Conservation (phyloP, 2,329 filamentous ascomycete species). For the Neofusicoccum kwambonambiense region DNA sequence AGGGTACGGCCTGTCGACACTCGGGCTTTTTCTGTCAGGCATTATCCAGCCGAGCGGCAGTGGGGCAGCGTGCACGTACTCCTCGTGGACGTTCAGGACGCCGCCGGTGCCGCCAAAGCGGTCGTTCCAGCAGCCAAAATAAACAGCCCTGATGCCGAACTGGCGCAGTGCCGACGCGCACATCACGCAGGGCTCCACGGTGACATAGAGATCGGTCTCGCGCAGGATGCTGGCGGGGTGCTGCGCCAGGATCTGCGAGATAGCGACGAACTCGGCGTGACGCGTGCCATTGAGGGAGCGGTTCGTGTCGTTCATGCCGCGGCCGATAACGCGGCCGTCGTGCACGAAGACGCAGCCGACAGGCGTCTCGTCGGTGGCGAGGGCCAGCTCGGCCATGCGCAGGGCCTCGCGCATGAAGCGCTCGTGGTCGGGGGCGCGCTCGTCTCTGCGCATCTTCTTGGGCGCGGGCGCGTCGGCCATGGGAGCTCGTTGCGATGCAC, state of each 20-base stretch:
- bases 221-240: constrained; percentile 68
- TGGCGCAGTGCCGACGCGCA: constrained; percentile 91
- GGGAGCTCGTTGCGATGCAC: not conserved
- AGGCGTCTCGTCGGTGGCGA: constrained; percentile 85
- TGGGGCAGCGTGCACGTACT: constrained; percentile 42
- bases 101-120: constrained; percentile 95
- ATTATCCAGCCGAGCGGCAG: not conserved
- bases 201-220: constrained; percentile 85
- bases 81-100: constrained; percentile 81
- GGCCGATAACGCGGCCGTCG: constrained; percentile 73
- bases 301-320: constrained; percentile 97
- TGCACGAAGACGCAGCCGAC: constrained; percentile 94
- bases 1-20: constrained; percentile 75
- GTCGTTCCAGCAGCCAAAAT: constrained; percentile 94
- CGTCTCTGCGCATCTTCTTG: constrained; percentile 1
- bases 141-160: constrained; percentile 82
- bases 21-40: constrained; percentile 47
- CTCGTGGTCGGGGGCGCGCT: constrained; percentile 41
- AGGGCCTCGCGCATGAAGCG: constrained; percentile 83
- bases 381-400: constrained; percentile 83
- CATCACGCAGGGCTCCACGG: constrained; percentile 98
- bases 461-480: constrained; percentile 6
- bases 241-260: constrained; percentile 63
- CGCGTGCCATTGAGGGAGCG: constrained; percentile 82
- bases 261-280: constrained; percentile 92